Base-by-base conservation (phyloP, 2,329 filamentous ascomycete species). In the Hymenoscyphus fraxineus region DNA sequence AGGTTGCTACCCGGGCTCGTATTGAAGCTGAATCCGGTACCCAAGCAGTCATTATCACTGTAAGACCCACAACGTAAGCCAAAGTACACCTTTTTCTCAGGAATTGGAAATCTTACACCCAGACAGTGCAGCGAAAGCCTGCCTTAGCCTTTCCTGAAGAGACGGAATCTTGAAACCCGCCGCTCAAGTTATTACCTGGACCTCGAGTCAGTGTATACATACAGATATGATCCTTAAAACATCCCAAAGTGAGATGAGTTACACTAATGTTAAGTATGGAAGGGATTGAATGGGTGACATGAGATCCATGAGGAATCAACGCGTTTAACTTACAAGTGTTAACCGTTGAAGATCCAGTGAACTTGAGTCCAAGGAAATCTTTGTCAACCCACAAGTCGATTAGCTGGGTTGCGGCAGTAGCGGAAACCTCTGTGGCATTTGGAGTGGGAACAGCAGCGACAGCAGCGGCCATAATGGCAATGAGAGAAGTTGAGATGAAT, bases 1-100 rank as follows among this genome's bases (percentile, higher is more conserved):
- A 39, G 27, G 1, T 51, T 51, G 31, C 16, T 22, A 58, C 65
- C 65, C 3, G 61, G 61, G 40, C 3, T 59, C 3, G 56, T 39
- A 41, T 66, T 66, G 60, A 66, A 66, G 39, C 62, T 64, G 58
- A 66, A 66, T 16, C 65, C 65, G 22, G 64, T 66, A 13, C 64
- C 64, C 15, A 15, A 22, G 31, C 64, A 66, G 16, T 44, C 35
- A 3, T 4, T 32, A 16, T 64, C 44, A 47, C 61, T 59, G 39
- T 41, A 12, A 31, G 22, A 35, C 27, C 15, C 13, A 35, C 13
- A 9, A 39, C 19, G 7, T 57, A 31, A 61, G 47, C 22, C 19
- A n/a, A 15, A 31, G 38, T 13, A 41, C 15, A 40, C 15, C 3
- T 9, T 15, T 31, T n/a, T 10, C 2, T 32, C 31, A 31, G 32